Conservation (phyloP, 106 monocot species). For the Acorus gramineus region DNA sequence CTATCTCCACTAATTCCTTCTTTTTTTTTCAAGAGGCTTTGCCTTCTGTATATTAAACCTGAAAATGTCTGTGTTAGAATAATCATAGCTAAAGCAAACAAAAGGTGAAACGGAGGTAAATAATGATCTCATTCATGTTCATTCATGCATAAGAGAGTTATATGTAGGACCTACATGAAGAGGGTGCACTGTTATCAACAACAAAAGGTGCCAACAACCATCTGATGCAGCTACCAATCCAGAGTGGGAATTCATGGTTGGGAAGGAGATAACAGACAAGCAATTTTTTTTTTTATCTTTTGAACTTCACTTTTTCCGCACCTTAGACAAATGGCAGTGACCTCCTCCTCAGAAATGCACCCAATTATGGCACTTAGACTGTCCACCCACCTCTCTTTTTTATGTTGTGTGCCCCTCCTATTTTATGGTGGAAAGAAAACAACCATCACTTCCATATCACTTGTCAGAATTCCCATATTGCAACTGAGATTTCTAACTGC, state of each 20-base stretch:
- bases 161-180: neutral
- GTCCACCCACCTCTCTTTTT: neutral
- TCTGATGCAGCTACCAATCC: no score
- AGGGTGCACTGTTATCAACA: slow-evolving; percentile 1
- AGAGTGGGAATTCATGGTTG: neutral
- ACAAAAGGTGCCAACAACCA: neutral
- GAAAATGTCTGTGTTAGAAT: no score
- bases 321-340: slow-evolving; percentile 2
- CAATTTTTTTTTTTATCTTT: neutral
- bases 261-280: neutral
- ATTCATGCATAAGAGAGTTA: neutral
- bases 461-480: no score
- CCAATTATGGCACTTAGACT: slow-evolving; percentile 8
- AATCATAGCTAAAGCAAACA: no score
- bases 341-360: slow-evolving; percentile 1
- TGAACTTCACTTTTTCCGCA: neutral
- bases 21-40: neutral
- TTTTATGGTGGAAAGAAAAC: no score
- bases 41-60: no score
- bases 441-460: no score
- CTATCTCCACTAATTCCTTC: neutral
- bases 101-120: no score
- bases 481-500: no score
- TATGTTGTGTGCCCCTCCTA: no score
- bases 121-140: no score